Percentiles rank a stretch among this genome's conserved stretches.
Evolutionary conservation across 2,329 filamentous ascomycete genomes (phyloP).

Genomic region (Arthrobotrys musiformis): DNA sequence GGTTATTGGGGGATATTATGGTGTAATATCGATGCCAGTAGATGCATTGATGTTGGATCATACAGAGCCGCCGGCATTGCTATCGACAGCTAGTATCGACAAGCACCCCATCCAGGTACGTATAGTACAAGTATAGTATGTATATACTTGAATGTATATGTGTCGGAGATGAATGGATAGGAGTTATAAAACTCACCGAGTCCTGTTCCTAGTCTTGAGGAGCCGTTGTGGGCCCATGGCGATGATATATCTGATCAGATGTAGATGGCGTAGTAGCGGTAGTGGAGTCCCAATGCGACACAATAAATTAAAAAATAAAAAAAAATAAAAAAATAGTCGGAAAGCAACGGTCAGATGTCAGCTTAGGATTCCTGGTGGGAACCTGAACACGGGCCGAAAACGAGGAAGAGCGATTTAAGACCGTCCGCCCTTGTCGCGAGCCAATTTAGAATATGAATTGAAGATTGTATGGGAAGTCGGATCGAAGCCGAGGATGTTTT

Average conservation of each 20-base stretch:
- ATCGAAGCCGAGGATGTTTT: constrained; percentile 43
- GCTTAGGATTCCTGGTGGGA: constrained; percentile 55
- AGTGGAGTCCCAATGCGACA: too few species aligned
- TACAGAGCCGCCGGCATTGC: too few species aligned
- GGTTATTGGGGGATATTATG: too few species aligned
- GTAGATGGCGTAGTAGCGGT: not conserved
- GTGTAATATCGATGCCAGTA: too few species aligned
- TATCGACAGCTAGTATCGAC: too few species aligned
- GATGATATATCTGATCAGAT: not conserved
- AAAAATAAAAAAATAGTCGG: not conserved
- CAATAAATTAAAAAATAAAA: too few species aligned
- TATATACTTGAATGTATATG: not conserved
- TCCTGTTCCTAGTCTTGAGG: constrained; percentile 75
- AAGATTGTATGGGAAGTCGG: too few species aligned
- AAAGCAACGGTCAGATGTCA: constrained; percentile 35
- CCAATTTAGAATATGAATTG: not conserved
- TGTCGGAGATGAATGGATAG: not conserved
- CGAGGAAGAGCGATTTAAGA: constrained; percentile 42
- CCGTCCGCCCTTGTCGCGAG: constrained; percentile 53
- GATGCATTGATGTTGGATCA: too few species aligned
- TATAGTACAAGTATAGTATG: too few species aligned
- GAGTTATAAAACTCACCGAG: constrained; percentile 67
- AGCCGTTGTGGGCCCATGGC: constrained; percentile 52
- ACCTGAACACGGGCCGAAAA: constrained; percentile 54
- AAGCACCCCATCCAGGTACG: too few species aligned